A percentile compares a stretch with the other conserved stretches of the same genome.
Conservation (phyloP, 306 rosid species). For the Elaeagnus macrophylla region DNA sequence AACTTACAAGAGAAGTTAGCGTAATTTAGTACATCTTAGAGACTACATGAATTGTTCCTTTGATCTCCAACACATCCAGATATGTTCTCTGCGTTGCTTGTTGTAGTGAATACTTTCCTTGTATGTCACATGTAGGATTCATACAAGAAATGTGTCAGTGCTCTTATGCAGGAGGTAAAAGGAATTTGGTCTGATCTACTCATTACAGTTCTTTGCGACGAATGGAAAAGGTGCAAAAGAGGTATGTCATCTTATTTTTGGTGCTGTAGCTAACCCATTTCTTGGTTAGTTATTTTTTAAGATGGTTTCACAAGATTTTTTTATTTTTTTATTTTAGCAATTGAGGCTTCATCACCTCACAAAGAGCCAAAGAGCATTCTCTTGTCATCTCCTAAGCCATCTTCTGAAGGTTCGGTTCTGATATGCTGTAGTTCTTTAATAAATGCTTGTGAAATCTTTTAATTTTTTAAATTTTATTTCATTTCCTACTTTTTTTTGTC, state of each 20-base stretch:
- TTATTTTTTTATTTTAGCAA: too few relatives aligned
- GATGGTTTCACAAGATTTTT: constrained; percentile 20
- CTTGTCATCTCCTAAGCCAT: constrained; percentile 36
- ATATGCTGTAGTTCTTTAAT: background rate
- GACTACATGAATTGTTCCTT: background rate
- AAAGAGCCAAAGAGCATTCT: constrained; percentile 63
- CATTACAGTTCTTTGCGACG: constrained; percentile 52
- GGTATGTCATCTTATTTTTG: constrained; percentile 38
- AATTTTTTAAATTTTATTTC: background rate
- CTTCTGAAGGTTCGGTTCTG: constrained; percentile 40
- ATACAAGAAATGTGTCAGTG: constrained; percentile 44
- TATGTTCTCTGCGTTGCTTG: constrained; percentile 4
- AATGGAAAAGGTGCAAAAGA: constrained; percentile 88
- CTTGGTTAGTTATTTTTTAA: constrained; percentile 12
- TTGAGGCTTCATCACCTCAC: constrained; percentile 75
- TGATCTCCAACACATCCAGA: background rate
- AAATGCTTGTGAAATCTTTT: background rate
- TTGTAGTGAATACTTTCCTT: background rate
- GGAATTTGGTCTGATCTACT: constrained; percentile 83
- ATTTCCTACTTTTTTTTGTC: background rate
- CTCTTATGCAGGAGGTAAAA: constrained; percentile 56
- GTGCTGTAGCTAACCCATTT: constrained; percentile 13
- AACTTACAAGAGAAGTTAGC: too few relatives aligned
- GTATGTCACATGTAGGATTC: constrained; percentile 48
- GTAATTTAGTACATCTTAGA: background rate